These are phyloP conservation scores for Komagataella phaffii DNA, from an alignment of 805 yeast species.

Conservation along the genomic window DNA sequence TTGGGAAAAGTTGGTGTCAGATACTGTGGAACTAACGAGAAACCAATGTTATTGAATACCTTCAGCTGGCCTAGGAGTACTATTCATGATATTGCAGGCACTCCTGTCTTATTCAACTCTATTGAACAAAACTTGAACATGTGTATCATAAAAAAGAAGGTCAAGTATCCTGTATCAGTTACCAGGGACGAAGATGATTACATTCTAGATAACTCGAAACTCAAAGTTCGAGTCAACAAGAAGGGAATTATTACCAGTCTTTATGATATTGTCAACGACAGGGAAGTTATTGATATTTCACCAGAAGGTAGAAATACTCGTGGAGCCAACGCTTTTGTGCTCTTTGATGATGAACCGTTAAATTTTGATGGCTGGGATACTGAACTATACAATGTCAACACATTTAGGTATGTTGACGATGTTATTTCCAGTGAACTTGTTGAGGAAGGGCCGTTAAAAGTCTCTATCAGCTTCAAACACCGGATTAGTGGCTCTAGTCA, in stretches of 20 bases:
- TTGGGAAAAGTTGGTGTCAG: constrained; percentile 24
- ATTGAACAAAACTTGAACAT: constrained; percentile 6
- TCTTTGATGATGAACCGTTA: constrained; percentile 84
- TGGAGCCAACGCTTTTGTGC: constrained; percentile 71
- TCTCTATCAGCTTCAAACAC: constrained; percentile 51
- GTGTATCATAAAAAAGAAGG: constrained; percentile 3
- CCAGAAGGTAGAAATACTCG: constrained; percentile 39
- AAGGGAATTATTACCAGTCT: constrained; percentile 50
- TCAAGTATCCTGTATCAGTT: constrained; percentile 37
- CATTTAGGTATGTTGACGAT: constrained; percentile 36
- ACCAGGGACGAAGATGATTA: constrained; percentile 26
- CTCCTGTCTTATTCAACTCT: constrained; percentile 1
- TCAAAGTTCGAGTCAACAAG: constrained; percentile 39
- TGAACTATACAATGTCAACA: constrained; percentile 75
- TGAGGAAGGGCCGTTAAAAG: constrained; percentile 42
- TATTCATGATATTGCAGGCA: constrained; percentile 12
- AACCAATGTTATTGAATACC: constrained; percentile 29
- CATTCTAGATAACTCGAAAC: constrained; percentile 44
- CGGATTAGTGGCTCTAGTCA: constrained; percentile 41
- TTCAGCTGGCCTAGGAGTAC: constrained; percentile 51
- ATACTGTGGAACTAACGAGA: constrained; percentile 5
- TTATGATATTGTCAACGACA: constrained; percentile 37
- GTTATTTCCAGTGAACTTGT: constrained; percentile 24
- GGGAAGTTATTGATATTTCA: constrained; percentile 55
- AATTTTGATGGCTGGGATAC: constrained; percentile 98